phyloP scores from a whole-genome alignment of 805 yeast genomes.

The Suhomyces vadensis region DNA sequence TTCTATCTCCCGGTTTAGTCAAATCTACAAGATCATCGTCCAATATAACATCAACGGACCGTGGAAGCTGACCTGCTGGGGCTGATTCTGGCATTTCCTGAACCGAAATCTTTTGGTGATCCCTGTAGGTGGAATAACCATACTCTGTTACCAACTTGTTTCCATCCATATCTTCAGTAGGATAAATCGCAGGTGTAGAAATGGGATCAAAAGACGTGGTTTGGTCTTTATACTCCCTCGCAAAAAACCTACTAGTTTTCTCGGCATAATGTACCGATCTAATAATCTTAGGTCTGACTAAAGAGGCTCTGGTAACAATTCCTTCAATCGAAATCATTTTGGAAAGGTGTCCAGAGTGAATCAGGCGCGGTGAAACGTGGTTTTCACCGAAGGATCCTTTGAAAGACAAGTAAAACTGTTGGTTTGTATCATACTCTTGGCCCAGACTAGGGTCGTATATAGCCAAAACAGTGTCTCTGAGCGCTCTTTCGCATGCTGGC shows the following conservation, averaged over 20 bases:
- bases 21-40: slow-evolving; percentile 93
- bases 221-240: slow-evolving; percentile 89
- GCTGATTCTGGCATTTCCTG: slow-evolving; percentile 98
- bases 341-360: slow-evolving; percentile 74
- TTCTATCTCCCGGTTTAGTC: slow-evolving; percentile 94
- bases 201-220: slow-evolving; percentile 87
- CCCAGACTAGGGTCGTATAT: slow-evolving; percentile 61
- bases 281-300: slow-evolving; percentile 88
- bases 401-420: slow-evolving; percentile 73
- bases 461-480: slow-evolving; percentile 75
- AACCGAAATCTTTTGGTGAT: slow-evolving; percentile 88
- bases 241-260: slow-evolving; percentile 76
- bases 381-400: slow-evolving; percentile 91
- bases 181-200: slow-evolving; percentile 81
- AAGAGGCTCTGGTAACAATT: slow-evolving; percentile 88
- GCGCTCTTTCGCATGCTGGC: slow-evolving; percentile 87
- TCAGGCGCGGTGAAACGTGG: slow-evolving; percentile 82
- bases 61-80: slow-evolving; percentile 96
- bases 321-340: slow-evolving; percentile 89
- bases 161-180: slow-evolving; percentile 91
- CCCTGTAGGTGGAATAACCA: slow-evolving; percentile 88
- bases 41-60: slow-evolving; percentile 87
- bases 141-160: slow-evolving; percentile 86
- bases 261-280: slow-evolving; percentile 94
- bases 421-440: slow-evolving; percentile 56